Conservation (phyloP, 352 stramenopile species). For the Pilasporangium apinafurcum region DNA sequence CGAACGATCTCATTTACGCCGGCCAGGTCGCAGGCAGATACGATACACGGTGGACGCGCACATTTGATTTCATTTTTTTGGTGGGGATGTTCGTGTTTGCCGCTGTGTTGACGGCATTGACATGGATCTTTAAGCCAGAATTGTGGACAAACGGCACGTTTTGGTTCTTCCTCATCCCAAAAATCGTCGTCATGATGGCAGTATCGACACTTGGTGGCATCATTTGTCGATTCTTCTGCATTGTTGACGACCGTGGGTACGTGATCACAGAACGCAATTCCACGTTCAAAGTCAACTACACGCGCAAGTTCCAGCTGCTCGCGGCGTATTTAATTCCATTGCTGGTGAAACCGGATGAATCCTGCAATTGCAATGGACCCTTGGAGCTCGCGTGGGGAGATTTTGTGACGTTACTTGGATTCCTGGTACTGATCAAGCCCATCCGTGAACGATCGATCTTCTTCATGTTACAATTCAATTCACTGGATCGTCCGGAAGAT, state of each 20-base stretch:
- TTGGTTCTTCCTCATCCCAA: slow-evolving; percentile 75
- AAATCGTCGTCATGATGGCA: slow-evolving; percentile 78
- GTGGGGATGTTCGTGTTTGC: slow-evolving; percentile 55
- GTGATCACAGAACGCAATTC: slow-evolving; percentile 80
- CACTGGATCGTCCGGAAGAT: slow-evolving; percentile 76
- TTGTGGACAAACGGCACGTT: slow-evolving; percentile 67
- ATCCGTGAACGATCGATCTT: slow-evolving; percentile 73
- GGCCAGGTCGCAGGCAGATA: slow-evolving; percentile 73
- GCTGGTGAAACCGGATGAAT: slow-evolving; percentile 56
- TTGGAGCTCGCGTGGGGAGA: slow-evolving; percentile 74
- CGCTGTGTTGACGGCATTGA: slow-evolving; percentile 38
- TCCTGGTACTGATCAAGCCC: slow-evolving; percentile 80
- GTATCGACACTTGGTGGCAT: slow-evolving; percentile 72
- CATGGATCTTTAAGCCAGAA: slow-evolving; percentile 41
- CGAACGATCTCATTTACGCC: slow-evolving; percentile 80
- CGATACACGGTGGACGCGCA: slow-evolving; percentile 78
- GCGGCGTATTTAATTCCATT: slow-evolving; percentile 77
- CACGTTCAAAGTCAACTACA: slow-evolving; percentile 87
- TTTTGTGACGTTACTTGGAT: slow-evolving; percentile 76
- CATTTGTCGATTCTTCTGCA: slow-evolving; percentile 78
- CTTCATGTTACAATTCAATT: slow-evolving; percentile 89
- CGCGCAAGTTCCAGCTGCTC: slow-evolving; percentile 72
- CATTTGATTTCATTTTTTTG: slow-evolving; percentile 81
- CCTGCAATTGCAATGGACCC: slow-evolving; percentile 40
- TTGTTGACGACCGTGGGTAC: slow-evolving; percentile 77